These are phyloP conservation scores for Coemansia sp. DNA, from an alignment of 371 early-diverging fungal genomes.

Conservation along the genomic window DNA sequence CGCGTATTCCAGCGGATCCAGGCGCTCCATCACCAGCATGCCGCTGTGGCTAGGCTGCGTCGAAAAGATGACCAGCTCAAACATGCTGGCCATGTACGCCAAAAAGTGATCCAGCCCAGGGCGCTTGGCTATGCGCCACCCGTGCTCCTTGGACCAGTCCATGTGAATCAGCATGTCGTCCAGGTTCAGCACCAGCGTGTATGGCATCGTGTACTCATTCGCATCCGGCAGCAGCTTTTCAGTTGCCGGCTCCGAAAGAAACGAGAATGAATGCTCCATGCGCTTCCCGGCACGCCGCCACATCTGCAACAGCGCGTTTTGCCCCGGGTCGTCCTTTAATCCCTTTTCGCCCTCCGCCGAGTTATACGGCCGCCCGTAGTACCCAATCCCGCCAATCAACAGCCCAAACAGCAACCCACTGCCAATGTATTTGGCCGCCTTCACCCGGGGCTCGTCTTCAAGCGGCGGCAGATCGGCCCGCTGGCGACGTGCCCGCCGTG, in stretches of 20 bases:
- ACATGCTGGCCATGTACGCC: conserved; percentile 83
- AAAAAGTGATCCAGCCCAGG: conserved; percentile 95
- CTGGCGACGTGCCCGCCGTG: conserved; percentile 50
- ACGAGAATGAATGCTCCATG: conserved; percentile 24
- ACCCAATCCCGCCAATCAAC: conserved; percentile 49
- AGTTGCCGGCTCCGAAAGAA: conserved; percentile 65
- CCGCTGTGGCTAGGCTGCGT: conserved; percentile 79
- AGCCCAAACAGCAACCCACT: conserved; percentile 48
- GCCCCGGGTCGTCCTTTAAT: conserved; percentile 40
- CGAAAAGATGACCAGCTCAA: conserved; percentile 94
- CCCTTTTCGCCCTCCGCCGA: conserved; percentile 39
- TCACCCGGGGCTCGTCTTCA: conserved; percentile 45
- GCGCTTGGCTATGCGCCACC: conserved; percentile 94
- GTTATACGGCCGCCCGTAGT: conserved; percentile 48
- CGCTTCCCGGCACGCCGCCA: conserved; percentile 40
- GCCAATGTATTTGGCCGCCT: conserved; percentile 42
- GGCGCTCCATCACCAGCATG: conserved; percentile 76
- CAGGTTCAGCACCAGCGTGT: conserved; percentile 91
- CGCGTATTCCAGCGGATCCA: conserved; percentile 84
- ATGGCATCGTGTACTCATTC: conserved; percentile 73
- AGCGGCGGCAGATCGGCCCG: conserved; percentile 50
- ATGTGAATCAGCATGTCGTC: conserved; percentile 91
- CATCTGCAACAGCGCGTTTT: conserved; percentile 34
- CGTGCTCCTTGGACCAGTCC: conserved; percentile 81
- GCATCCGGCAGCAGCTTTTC: conserved; percentile 89